Percentiles rank a stretch among this genome's conserved stretches.
Conservation (phyloP, 2,329 filamentous ascomycete genomes). For the Claviceps arundinis region DNA sequence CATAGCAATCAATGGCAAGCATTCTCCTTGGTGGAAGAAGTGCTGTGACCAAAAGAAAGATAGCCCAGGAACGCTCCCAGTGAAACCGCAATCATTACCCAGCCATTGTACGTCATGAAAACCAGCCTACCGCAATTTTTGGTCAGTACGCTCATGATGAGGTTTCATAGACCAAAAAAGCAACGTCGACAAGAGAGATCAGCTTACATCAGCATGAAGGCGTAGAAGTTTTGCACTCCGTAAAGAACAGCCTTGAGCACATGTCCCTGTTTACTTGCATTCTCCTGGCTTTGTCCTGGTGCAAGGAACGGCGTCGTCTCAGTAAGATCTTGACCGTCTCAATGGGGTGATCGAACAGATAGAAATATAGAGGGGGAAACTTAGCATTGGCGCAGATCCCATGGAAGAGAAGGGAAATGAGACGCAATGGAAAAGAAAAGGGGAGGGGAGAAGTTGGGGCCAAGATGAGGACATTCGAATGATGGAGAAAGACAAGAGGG, state of each 20-base stretch:
- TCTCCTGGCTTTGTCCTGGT: constrained; percentile 58
- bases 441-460: not conserved
- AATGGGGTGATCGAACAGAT: not conserved
- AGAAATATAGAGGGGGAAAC: constrained; percentile 4
- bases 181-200: too few species aligned
- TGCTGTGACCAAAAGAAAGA: constrained; percentile 60
- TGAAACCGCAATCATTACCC: constrained; percentile 87
- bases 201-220: constrained; percentile 96
- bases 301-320: constrained; percentile 50
- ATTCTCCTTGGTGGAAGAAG: constrained; percentile 66
- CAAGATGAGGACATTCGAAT: not conserved
- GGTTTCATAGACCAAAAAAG: not conserved
- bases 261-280: constrained; percentile 54
- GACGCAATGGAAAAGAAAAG: constrained; percentile 1
- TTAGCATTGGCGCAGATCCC: constrained; percentile 19
- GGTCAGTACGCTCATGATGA: too few species aligned
- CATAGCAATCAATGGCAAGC: constrained; percentile 61
- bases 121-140: constrained; percentile 52
- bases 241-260: constrained; percentile 74
- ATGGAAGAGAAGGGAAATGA: not conserved
- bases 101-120: constrained; percentile 99
- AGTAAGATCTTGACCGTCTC: constrained; percentile 35
- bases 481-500: not conserved
- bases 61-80: constrained; percentile 85
- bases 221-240: constrained; percentile 91